These are phyloP conservation scores for Podospora pseudopauciseta DNA, from an alignment of 495 filamentous ascomycete species.

Conservation along the genomic window DNA sequence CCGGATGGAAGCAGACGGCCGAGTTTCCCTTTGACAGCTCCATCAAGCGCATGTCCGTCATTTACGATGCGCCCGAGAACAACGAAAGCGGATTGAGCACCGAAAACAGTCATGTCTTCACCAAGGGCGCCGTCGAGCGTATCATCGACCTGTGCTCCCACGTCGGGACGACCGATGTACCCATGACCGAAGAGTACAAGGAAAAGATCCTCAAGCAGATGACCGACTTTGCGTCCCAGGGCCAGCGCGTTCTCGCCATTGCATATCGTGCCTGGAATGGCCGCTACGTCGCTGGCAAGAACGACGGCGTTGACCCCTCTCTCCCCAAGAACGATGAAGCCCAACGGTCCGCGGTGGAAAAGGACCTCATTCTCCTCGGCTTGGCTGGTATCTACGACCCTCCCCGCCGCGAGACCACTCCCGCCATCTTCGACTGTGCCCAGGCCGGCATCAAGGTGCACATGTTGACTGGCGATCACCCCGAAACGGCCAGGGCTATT, in stretches of 20 bases:
- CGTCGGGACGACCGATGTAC: slow-evolving; percentile 41
- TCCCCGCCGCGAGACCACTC: slow-evolving; percentile 64
- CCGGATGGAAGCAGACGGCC: slow-evolving; percentile 60
- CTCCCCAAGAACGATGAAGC: slow-evolving; percentile 26
- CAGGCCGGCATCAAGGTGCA: slow-evolving; percentile 71
- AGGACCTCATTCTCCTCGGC: slow-evolving; percentile 59
- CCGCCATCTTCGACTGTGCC: slow-evolving; percentile 61
- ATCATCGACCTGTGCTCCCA: slow-evolving; percentile 67
- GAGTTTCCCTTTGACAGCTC: slow-evolving; percentile 80
- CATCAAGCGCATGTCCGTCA: slow-evolving; percentile 81
- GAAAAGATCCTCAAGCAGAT: slow-evolving; percentile 58
- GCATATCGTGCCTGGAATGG: slow-evolving; percentile 49
- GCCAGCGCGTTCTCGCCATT: slow-evolving; percentile 77
- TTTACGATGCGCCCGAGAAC: slow-evolving; percentile 49
- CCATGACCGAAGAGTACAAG: slow-evolving; percentile 4
- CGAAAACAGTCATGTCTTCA: slow-evolving; percentile 57
- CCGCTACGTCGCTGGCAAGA: slow-evolving; percentile 14
- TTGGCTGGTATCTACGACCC: slow-evolving; percentile 74
- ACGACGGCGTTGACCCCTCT: not conserved
- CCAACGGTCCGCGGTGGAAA: slow-evolving; percentile 50
- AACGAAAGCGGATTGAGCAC: slow-evolving; percentile 28
- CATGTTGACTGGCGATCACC: slow-evolving; percentile 80
- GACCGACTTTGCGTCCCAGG: slow-evolving; percentile 65
- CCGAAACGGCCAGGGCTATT: slow-evolving; percentile 70
- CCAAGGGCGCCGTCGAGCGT: slow-evolving; percentile 79